Evolutionary conservation across 1,284 basidiomycete genomes (phyloP).

Genomic region (Microbotryum scabiosae): DNA sequence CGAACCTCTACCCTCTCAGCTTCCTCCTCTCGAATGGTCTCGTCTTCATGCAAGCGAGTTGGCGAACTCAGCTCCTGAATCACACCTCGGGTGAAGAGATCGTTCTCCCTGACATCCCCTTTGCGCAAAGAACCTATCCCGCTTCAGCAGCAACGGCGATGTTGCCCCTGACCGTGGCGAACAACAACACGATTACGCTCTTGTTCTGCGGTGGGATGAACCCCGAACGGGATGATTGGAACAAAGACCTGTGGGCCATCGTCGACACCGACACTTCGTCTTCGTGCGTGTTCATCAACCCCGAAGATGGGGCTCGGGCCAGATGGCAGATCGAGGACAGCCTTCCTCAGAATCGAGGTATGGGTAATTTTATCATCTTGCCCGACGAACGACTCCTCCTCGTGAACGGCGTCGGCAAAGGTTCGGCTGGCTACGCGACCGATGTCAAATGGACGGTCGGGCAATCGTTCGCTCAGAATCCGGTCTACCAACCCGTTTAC

Average conservation of each 20-base stretch:
- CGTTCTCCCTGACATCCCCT: constrained; percentile 41
- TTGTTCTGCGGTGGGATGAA: constrained; percentile 48
- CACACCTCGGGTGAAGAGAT: constrained; percentile 54
- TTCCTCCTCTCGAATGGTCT: constrained; percentile 76
- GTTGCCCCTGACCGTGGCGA: constrained; percentile 69
- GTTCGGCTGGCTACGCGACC: constrained; percentile 48
- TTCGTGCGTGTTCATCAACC: constrained; percentile 9
- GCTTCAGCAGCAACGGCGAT: constrained; percentile 80
- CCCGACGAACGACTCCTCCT: constrained; percentile 2
- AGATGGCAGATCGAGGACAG: constrained; percentile 5
- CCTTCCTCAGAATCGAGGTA: constrained; percentile 1
- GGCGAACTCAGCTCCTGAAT: constrained; percentile 48
- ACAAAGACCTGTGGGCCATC: constrained; percentile 2
- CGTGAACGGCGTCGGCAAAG: constrained; percentile 50
- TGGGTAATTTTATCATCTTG: constrained; percentile 4
- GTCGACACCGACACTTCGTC: constrained; percentile 12
- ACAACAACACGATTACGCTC: constrained; percentile 74
- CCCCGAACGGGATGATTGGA: constrained; percentile 14
- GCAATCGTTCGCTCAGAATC: constrained; percentile 36
- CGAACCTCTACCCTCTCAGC: constrained; percentile 73
- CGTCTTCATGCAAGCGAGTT: constrained; percentile 40
- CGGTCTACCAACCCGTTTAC: constrained; percentile 38
- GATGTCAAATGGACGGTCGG: constrained; percentile 20
- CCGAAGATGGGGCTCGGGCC: not conserved
- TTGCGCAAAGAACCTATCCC: constrained; percentile 75